Conservation (phyloP, 208 protist genomes). For the Acanthamoeba divionensis region DNA sequence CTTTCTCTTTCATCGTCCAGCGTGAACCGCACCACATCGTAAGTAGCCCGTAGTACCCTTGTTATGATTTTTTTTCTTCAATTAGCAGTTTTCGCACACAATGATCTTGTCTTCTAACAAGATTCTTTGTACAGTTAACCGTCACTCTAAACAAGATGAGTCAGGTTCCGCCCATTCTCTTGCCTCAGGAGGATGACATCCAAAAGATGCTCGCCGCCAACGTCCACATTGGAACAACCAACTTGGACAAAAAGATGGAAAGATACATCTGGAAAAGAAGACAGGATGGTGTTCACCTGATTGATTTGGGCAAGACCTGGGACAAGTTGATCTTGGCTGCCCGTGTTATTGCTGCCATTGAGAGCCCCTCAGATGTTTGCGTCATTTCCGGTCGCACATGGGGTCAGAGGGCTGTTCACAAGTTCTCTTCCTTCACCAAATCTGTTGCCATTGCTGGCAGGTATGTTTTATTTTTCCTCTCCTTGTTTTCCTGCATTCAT, state of each 20-base stretch:
- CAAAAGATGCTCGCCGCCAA: slow-evolving; percentile 95
- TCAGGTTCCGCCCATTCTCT: slow-evolving; percentile 33
- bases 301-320: slow-evolving; percentile 98
- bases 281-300: slow-evolving; percentile 89
- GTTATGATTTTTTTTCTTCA: background rate
- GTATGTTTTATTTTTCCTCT: too few species aligned
- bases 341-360: slow-evolving; percentile 96
- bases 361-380: slow-evolving; percentile 96
- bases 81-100: background rate
- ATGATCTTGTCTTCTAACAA: background rate
- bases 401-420: slow-evolving; percentile 95
- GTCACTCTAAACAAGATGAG: slow-evolving; percentile 49
- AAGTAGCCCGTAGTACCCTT: background rate
- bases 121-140: background rate
- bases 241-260: slow-evolving; percentile 91
- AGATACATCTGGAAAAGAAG: slow-evolving; percentile 92
- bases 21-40: slow-evolving; percentile 51
- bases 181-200: slow-evolving; percentile 87
- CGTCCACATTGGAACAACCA: slow-evolving; percentile 94
- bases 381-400: slow-evolving; percentile 93
- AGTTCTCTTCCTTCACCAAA: slow-evolving; percentile 93
- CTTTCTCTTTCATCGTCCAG: background rate
- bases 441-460: slow-evolving; percentile 89
- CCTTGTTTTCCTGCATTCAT: too few species aligned
- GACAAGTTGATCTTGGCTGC: slow-evolving; percentile 98